A percentile compares a stretch with the other conserved stretches of the same genome.
phyloP scores from a whole-genome alignment of 2,329 filamentous ascomycete genomes.

The Fusarium sp. region DNA sequence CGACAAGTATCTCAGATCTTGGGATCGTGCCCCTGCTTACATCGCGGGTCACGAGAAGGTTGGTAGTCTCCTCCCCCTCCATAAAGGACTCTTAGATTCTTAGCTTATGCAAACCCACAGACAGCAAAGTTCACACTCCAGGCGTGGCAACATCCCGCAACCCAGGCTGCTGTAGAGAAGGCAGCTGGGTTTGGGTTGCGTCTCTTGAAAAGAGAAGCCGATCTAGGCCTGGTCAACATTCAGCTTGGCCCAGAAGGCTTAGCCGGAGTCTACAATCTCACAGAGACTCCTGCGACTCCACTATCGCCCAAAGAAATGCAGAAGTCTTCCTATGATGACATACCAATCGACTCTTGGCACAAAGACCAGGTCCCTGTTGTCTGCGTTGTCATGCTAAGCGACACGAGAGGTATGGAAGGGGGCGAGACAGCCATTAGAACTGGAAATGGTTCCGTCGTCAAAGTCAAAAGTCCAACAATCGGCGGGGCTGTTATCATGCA shows the following conservation, averaged over 20 bases:
- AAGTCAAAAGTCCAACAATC: conserved; percentile 6
- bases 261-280: conserved; percentile 1
- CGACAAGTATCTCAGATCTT: conserved; percentile 11
- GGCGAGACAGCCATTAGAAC: conserved; percentile 23
- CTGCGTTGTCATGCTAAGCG: conserved; percentile 28
- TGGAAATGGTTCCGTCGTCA: conserved; percentile 2
- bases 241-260: conserved; percentile 2
- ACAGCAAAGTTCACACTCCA: conserved; percentile 9
- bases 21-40: conserved; percentile 1
- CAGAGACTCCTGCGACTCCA: conserved; percentile 1
- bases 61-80: neutral
- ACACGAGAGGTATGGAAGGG: conserved; percentile 22
- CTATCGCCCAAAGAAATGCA: conserved; percentile 36
- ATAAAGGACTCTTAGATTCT: neutral
- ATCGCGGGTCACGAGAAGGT: conserved; percentile 2
- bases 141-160: conserved; percentile 9
- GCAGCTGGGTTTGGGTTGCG: conserved; percentile 2
- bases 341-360: conserved; percentile 24
- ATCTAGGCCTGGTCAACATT: conserved; percentile 14
- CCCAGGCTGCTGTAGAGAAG: conserved; percentile 7
- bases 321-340: neutral
- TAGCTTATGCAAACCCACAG: neutral
- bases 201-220: conserved; percentile 5
- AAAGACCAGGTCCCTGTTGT: conserved; percentile 23
- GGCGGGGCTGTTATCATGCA: conserved; percentile 19